Conservation (phyloP, 108 stramenopile genomes). For the Mediolabrus comicus region DNA sequence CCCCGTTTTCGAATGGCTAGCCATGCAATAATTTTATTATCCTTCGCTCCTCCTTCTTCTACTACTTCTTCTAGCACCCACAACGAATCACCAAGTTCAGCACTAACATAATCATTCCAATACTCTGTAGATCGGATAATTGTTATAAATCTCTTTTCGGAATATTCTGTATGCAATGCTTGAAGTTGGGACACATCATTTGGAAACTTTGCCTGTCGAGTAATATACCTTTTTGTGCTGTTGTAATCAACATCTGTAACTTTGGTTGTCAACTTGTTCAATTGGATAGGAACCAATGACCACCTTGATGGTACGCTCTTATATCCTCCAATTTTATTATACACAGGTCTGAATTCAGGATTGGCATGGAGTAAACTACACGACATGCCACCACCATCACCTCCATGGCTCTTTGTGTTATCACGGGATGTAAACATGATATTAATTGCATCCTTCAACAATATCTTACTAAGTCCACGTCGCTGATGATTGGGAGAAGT, state of each 20-base stretch:
- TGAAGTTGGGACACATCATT: constrained; percentile 49
- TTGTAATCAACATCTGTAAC: background rate
- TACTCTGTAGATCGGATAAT: constrained; percentile 58
- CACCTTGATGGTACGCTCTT: constrained; percentile 39
- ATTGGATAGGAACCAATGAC: constrained; percentile 41
- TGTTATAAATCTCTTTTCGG: constrained; percentile 58
- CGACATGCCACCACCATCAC: constrained; percentile 29
- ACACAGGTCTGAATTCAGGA: constrained; percentile 63
- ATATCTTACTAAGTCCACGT: constrained; percentile 54
- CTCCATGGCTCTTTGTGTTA: background rate
- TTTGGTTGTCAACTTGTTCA: background rate
- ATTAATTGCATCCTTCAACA: constrained; percentile 58
- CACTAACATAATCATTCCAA: constrained; percentile 67
- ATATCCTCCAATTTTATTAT: constrained; percentile 57
- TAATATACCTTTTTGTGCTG: background rate
- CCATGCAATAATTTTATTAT: constrained; percentile 54
- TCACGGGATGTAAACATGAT: constrained; percentile 43
- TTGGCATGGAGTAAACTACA: constrained; percentile 70
- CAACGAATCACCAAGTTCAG: constrained; percentile 53
- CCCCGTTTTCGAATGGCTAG: constrained; percentile 54
- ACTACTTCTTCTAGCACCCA: constrained; percentile 37
- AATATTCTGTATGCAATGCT: constrained; percentile 53
- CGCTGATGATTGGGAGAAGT: constrained; percentile 55
- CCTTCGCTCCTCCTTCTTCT: background rate
- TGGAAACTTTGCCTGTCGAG: constrained; percentile 64